These are phyloP conservation scores for Sporothrix sp. DNA, from an alignment of 2,329 filamentous ascomycete species.

Conservation along the genomic window DNA sequence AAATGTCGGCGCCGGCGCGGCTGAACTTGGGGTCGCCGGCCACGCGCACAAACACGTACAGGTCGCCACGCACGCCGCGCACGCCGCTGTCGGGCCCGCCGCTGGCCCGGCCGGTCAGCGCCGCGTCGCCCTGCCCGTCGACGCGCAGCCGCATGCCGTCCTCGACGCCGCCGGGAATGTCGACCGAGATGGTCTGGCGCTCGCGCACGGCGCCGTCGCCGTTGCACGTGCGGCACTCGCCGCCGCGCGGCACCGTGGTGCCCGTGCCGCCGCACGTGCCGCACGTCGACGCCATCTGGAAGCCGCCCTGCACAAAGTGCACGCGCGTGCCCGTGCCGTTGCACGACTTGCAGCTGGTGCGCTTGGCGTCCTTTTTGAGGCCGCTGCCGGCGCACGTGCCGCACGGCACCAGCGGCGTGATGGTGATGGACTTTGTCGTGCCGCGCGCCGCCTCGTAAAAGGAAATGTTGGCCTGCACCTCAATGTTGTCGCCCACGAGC, in stretches of 20 bases:
- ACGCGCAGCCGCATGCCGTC: constrained; percentile 90
- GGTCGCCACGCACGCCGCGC: constrained; percentile 67
- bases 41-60: constrained; percentile 85
- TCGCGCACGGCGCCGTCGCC: constrained; percentile 81
- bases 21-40: constrained; percentile 85
- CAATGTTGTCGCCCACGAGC: constrained; percentile 89
- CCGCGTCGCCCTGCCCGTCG: constrained; percentile 77
- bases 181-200: constrained; percentile 71
- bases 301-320: constrained; percentile 83
- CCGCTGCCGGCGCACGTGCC: constrained; percentile 76
- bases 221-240: constrained; percentile 68
- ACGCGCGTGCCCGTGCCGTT: constrained; percentile 79
- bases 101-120: constrained; percentile 60
- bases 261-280: constrained; percentile 71
- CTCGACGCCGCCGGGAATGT: constrained; percentile 92
- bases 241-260: constrained; percentile 63
- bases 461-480: constrained; percentile 83
- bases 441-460: constrained; percentile 97
- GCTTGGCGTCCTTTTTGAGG: constrained; percentile 68
- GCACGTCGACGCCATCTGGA: constrained; percentile 93
- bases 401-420: constrained; percentile 73
- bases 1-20: constrained; percentile 76
- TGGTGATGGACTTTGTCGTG: constrained; percentile 73
- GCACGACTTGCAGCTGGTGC: constrained; percentile 66
- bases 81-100: constrained; percentile 38